Evolutionary conservation across 495 filamentous ascomycete species (phyloP).

Genomic region (Penicillium cataractarum): DNA sequence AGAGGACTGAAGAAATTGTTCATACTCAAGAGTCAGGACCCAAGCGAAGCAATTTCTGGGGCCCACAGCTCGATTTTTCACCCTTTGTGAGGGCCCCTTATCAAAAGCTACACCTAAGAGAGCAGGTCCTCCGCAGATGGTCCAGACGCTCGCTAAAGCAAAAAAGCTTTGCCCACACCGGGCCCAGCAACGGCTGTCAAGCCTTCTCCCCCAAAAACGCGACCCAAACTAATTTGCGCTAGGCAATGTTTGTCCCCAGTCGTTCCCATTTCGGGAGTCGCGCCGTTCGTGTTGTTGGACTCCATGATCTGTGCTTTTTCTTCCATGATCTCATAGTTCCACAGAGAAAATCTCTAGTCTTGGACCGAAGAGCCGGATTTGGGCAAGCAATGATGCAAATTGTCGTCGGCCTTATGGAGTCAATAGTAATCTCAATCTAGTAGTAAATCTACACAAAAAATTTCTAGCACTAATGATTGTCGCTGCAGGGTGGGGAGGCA

Average conservation of each 20-base stretch:
- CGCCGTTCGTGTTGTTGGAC: background rate
- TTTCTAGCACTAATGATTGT: background rate
- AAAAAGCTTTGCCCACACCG: slow-evolving; percentile 23
- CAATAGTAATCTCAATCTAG: no score
- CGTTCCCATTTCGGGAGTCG: slow-evolving; percentile 6
- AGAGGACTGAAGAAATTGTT: background rate
- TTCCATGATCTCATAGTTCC: slow-evolving; percentile 32
- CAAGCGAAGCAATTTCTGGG: slow-evolving; percentile 4
- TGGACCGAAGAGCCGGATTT: slow-evolving; percentile 6
- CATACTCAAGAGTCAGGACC: background rate
- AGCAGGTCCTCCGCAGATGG: slow-evolving; percentile 15
- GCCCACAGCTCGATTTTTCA: slow-evolving; percentile 1
- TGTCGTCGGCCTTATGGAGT: background rate
- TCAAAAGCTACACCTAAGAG: slow-evolving; percentile 8
- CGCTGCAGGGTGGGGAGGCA: slow-evolving; percentile 1
- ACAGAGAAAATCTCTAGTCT: background rate
- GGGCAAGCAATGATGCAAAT: slow-evolving; percentile 16
- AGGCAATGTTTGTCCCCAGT: slow-evolving; percentile 15
- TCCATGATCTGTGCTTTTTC: slow-evolving; percentile 13
- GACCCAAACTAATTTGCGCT: slow-evolving; percentile 19
- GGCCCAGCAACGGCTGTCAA: slow-evolving; percentile 34
- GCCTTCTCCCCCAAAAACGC: slow-evolving; percentile 15
- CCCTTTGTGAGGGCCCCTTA: background rate
- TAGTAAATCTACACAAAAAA: no score
- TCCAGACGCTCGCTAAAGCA: slow-evolving; percentile 11